phyloP scores from a whole-genome alignment of 345 rosid species.

The Aegle marmelos region DNA sequence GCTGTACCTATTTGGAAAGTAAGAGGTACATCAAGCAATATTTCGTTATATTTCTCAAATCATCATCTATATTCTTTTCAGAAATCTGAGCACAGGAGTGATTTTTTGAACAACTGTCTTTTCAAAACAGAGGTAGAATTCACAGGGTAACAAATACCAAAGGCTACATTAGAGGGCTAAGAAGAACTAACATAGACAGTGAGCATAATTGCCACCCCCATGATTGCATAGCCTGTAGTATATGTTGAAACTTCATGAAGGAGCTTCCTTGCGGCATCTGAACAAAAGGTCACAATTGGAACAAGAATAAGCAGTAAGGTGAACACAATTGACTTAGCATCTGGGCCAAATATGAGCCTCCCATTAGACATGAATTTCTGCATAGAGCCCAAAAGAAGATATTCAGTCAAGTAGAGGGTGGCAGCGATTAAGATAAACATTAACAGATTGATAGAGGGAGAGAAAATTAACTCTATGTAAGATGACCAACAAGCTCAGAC shows the following conservation, averaged over 20 bases:
- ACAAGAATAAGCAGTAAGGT: constrained; percentile 45
- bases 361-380: constrained; percentile 48
- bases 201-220: constrained; percentile 34
- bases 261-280: constrained; percentile 42
- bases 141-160: neutral
- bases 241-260: constrained; percentile 24
- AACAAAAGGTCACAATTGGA: constrained; percentile 45
- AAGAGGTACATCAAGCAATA: neutral
- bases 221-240: constrained; percentile 35
- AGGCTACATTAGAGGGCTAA: neutral
- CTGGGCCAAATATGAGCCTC: constrained; percentile 53
- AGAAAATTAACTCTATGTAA: neutral
- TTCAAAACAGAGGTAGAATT: neutral
- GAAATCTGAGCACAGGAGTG: neutral
- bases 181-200: constrained; percentile 47
- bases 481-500: neutral
- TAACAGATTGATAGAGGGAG: neutral
- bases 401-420: constrained; percentile 2
- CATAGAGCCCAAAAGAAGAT: constrained; percentile 1
- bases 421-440: neutral
- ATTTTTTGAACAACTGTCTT: neutral
- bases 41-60: neutral
- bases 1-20: neutral
- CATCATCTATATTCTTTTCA: neutral
- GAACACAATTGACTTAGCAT: constrained; percentile 40